Evolutionary conservation across 2,329 filamentous ascomycete species (phyloP).

Genomic region (Cylindrodendrum hubeiense): DNA sequence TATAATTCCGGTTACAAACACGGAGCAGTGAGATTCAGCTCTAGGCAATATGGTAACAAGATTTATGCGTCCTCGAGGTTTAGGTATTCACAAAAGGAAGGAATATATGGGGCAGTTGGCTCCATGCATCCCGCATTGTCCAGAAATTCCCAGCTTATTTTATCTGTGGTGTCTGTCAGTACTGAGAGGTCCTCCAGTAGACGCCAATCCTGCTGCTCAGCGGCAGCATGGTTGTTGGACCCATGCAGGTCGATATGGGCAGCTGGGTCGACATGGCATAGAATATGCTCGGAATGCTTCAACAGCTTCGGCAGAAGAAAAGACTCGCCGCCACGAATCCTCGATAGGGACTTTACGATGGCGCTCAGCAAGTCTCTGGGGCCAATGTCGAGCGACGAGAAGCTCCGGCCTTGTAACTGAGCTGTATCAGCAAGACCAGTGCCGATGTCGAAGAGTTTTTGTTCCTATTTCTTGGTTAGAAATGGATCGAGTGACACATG

Average conservation of each 20-base stretch:
- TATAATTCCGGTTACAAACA: too few species aligned
- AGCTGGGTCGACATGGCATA: slow-evolving; percentile 26
- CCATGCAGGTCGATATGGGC: slow-evolving; percentile 26
- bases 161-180: slow-evolving; percentile 10
- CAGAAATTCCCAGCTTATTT: background rate
- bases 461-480: slow-evolving; percentile 38
- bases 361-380: slow-evolving; percentile 45
- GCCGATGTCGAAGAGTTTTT: slow-evolving; percentile 50
- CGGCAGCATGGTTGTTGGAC: background rate
- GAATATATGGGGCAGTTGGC: background rate
- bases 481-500: background rate
- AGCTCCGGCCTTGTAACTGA: slow-evolving; percentile 31
- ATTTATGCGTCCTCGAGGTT: background rate
- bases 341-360: slow-evolving; percentile 41
- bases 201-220: background rate
- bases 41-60: background rate
- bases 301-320: slow-evolving; percentile 45
- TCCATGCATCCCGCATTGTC: background rate
- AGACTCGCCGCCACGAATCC: slow-evolving; percentile 43
- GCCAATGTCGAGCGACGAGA: slow-evolving; percentile 42
- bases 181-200: slow-evolving; percentile 30
- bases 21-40: background rate
- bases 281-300: slow-evolving; percentile 37
- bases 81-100: background rate
- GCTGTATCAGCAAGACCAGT: slow-evolving; percentile 46